phyloP scores from a whole-genome alignment of 306 rosid species.

The Alnus rubra region DNA sequence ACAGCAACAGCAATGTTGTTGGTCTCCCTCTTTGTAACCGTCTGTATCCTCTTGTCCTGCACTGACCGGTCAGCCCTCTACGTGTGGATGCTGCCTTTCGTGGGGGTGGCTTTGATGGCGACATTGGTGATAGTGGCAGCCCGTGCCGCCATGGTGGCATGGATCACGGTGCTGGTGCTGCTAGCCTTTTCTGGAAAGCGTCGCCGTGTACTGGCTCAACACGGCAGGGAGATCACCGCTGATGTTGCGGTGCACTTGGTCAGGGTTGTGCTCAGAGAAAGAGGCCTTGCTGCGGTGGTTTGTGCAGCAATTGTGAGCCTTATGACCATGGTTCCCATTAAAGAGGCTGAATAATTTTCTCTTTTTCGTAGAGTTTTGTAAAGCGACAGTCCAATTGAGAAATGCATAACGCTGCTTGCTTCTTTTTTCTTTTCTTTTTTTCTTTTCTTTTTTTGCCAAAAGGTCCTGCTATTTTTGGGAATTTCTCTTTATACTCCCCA shows the following conservation, averaged over 20 bases:
- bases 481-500: no score
- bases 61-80: constrained; percentile 1
- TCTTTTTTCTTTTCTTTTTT: neutral
- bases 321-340: constrained; percentile 36
- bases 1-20: constrained; percentile 18
- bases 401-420: neutral
- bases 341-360: neutral
- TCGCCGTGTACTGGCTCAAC: constrained; percentile 50
- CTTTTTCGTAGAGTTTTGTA: neutral
- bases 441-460: neutral
- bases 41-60: neutral
- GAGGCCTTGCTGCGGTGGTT: constrained; percentile 47
- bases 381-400: neutral
- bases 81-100: constrained; percentile 8
- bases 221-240: constrained; percentile 47
- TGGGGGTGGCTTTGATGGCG: constrained; percentile 3
- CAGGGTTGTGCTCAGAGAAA: constrained; percentile 37
- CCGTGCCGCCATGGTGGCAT: constrained; percentile 56
- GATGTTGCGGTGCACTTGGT: constrained; percentile 52
- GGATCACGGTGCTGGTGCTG: constrained; percentile 69
- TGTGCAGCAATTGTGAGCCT: constrained; percentile 50
- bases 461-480: no score
- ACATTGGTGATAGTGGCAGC: constrained; percentile 31
- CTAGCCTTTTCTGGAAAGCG: constrained; percentile 55
- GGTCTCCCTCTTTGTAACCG: constrained; percentile 20